Evolutionary conservation across 768 basidiomycete genomes (phyloP).

Genomic region (Plicaturopsis crispa): DNA sequence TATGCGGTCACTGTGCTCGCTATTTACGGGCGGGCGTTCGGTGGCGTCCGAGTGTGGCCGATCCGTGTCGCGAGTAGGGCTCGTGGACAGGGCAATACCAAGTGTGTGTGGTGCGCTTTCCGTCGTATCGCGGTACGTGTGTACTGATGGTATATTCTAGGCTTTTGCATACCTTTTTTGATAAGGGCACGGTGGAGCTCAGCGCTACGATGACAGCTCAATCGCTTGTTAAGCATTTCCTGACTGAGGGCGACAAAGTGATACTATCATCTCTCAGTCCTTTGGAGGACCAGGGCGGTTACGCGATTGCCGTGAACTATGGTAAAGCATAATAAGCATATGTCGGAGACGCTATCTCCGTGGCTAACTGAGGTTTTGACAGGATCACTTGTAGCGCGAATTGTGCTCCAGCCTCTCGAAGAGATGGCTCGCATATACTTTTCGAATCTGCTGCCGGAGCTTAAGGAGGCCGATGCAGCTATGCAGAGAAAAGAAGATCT

Average conservation of each 20-base stretch:
- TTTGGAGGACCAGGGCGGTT: constrained; percentile 85
- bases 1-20: constrained; percentile 57
- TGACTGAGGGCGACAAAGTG: constrained; percentile 94
- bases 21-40: constrained; percentile 38
- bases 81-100: too few relatives aligned
- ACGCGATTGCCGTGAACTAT: constrained; percentile 93
- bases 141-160: background rate
- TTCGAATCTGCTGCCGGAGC: constrained; percentile 45
- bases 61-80: too few relatives aligned
- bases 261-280: constrained; percentile 81
- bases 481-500: background rate
- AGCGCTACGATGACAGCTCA: constrained; percentile 86
- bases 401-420: constrained; percentile 93
- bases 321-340: constrained; percentile 38
- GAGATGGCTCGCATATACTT: constrained; percentile 89
- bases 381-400: constrained; percentile 91
- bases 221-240: constrained; percentile 85
- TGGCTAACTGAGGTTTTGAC: constrained; percentile 2
- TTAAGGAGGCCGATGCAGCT: constrained; percentile 3
- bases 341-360: too few relatives aligned
- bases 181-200: too few relatives aligned
- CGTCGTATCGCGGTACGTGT: background rate
- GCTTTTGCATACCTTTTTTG: background rate
- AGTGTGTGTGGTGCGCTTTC: background rate
- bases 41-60: background rate